These are phyloP conservation scores for Protostelium mycophagum DNA, from an alignment of 78 protist genomes.

Conservation along the genomic window DNA sequence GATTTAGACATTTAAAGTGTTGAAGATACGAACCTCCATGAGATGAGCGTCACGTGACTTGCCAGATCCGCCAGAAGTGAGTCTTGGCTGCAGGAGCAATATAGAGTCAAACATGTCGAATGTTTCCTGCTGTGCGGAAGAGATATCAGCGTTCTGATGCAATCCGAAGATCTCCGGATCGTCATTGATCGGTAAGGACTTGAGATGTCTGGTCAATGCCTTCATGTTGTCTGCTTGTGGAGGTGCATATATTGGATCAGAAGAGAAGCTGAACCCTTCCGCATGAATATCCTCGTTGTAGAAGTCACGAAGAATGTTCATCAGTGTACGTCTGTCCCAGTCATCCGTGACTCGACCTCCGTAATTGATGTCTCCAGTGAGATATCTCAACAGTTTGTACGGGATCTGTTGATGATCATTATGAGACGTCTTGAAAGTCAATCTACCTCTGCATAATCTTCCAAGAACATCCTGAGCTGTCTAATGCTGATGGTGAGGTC, in stretches of 20 bases:
- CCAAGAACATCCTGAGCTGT: conserved; percentile 62
- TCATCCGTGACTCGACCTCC: conserved; percentile 96
- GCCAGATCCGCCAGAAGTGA: neutral
- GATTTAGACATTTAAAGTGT: neutral
- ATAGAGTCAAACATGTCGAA: conserved; percentile 15
- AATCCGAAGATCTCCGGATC: conserved; percentile 80
- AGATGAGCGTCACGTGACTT: neutral
- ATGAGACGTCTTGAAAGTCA: too few relatives aligned
- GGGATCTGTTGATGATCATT: conserved; percentile 75
- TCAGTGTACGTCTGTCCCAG: conserved; percentile 76
- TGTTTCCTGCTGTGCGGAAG: conserved; percentile 61
- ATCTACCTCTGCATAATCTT: conserved; percentile 36
- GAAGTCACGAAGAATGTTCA: conserved; percentile 33
- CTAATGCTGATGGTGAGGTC: conserved; percentile 63
- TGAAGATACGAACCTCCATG: neutral
- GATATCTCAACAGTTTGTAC: conserved; percentile 58
- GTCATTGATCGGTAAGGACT: conserved; percentile 62
- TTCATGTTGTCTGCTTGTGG: neutral
- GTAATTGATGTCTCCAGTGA: conserved; percentile 83
- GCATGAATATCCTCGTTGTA: conserved; percentile 23
- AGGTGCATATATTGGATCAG: conserved; percentile 29
- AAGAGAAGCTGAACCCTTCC: conserved; percentile 45
- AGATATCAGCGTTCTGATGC: conserved; percentile 88
- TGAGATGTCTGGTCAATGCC: conserved; percentile 4
- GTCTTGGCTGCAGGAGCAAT: neutral